Evolutionary conservation across 441 rosid species (phyloP).

Genomic region (Adansonia gregorii): DNA sequence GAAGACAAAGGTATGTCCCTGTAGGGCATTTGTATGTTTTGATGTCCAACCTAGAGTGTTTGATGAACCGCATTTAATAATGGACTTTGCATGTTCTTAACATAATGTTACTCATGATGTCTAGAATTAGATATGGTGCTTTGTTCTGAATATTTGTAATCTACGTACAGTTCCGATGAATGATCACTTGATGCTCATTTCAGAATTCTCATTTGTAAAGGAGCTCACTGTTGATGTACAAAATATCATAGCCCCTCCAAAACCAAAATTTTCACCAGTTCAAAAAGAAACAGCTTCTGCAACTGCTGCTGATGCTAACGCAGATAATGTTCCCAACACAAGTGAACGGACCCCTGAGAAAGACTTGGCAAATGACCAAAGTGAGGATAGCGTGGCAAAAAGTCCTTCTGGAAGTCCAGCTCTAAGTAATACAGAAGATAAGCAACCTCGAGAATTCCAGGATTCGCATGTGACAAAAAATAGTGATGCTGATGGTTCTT

Average conservation of each 20-base stretch:
- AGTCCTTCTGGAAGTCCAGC: slow-evolving; percentile 52
- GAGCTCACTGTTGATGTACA: slow-evolving; percentile 92
- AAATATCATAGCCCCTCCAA: slow-evolving; percentile 88
- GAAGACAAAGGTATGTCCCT: slow-evolving; percentile 72
- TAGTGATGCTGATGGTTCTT: slow-evolving; percentile 57
- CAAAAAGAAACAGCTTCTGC: slow-evolving; percentile 45
- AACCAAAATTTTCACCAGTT: slow-evolving; percentile 53
- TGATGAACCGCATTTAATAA: slow-evolving; percentile 11
- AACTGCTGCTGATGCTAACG: slow-evolving; percentile 44
- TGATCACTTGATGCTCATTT: slow-evolving; percentile 27
- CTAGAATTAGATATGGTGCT: slow-evolving; percentile 3
- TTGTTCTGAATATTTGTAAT: background rate
- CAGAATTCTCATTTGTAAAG: slow-evolving; percentile 85
- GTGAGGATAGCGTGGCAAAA: slow-evolving; percentile 45
- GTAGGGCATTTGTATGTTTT: slow-evolving; percentile 7
- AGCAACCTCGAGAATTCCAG: slow-evolving; percentile 53
- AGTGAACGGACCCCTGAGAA: slow-evolving; percentile 54
- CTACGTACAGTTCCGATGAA: background rate
- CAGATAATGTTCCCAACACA: slow-evolving; percentile 47
- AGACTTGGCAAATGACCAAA: slow-evolving; percentile 50
- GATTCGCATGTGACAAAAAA: slow-evolving; percentile 47
- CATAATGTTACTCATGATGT: background rate
- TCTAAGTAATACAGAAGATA: slow-evolving; percentile 38
- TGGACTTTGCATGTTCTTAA: slow-evolving; percentile 4
- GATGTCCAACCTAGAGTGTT: background rate